phyloP scores from a whole-genome alignment of 306 rosid genomes.

The Cucurbita maxima region DNA sequence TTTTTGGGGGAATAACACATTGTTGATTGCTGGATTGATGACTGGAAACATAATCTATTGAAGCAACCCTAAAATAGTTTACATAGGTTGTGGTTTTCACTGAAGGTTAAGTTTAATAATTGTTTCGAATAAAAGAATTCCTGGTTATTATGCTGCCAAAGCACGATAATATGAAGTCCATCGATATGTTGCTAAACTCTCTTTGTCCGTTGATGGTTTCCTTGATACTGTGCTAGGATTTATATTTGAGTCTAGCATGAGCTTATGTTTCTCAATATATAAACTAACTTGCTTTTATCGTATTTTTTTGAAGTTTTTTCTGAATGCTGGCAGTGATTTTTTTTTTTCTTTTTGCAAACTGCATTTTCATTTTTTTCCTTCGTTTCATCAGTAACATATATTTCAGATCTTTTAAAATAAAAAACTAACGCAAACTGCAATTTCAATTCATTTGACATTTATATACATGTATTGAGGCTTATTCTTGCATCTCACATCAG shows the following conservation, averaged over 20 bases:
- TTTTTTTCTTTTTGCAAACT: not conserved
- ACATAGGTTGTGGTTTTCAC: not conserved
- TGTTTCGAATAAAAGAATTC: not conserved
- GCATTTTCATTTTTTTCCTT: not conserved
- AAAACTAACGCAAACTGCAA: not conserved
- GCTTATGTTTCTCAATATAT: not conserved
- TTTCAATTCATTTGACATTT: not conserved
- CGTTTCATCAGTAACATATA: not conserved
- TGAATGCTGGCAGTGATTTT: not conserved
- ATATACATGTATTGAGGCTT: not conserved
- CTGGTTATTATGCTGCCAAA: not conserved
- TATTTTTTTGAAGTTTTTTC: not conserved
- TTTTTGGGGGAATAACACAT: no score
- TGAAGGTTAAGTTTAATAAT: not conserved
- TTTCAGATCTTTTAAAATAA: not conserved
- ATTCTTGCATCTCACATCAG: constrained; percentile 2
- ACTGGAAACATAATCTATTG: not conserved
- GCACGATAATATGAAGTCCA: not conserved
- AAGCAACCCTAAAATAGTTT: not conserved
- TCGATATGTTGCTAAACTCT: not conserved
- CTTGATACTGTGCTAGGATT: not conserved
- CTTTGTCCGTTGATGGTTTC: not conserved
- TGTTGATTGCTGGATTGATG: no score
- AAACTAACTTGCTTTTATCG: not conserved
- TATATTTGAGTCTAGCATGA: not conserved